These are phyloP conservation scores for Begonia masoniana DNA, from an alignment of 306 rosid species.

Conservation along the genomic window DNA sequence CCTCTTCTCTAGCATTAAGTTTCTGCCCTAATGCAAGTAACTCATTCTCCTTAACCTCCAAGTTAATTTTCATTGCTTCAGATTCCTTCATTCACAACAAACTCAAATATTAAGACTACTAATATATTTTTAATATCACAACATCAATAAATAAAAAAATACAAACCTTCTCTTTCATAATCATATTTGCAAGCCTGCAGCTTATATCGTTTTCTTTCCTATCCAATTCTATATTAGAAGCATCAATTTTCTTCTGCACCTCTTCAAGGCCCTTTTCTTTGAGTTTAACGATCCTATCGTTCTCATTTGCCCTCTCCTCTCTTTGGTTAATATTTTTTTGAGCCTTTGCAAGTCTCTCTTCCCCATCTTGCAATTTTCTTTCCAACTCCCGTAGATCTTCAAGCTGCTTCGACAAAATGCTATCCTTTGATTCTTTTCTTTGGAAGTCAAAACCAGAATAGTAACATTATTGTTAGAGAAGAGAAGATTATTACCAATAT, in stretches of 20 bases:
- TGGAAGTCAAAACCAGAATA: too few species aligned
- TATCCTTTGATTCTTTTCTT: slow-evolving; percentile 54
- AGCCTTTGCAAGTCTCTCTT: slow-evolving; percentile 79
- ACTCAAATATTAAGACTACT: slow-evolving; percentile 9
- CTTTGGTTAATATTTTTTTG: slow-evolving; percentile 81
- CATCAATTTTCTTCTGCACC: slow-evolving; percentile 71
- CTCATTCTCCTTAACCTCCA: slow-evolving; percentile 71
- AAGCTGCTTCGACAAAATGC: slow-evolving; percentile 53
- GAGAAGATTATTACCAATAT: not conserved
- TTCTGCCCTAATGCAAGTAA: slow-evolving; percentile 56
- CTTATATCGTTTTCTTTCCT: slow-evolving; percentile 70
- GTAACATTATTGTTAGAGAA: not conserved
- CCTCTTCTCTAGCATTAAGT: slow-evolving; percentile 64
- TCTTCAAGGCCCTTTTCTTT: slow-evolving; percentile 85
- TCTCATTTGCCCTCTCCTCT: slow-evolving; percentile 88
- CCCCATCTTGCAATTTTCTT: slow-evolving; percentile 81
- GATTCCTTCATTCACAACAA: slow-evolving; percentile 49
- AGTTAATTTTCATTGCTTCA: slow-evolving; percentile 35
- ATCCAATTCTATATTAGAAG: slow-evolving; percentile 36
- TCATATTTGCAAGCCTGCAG: slow-evolving; percentile 49
- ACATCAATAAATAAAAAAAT: too few species aligned
- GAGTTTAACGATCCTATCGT: slow-evolving; percentile 54
- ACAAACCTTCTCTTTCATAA: slow-evolving; percentile 66
- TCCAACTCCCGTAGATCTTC: slow-evolving; percentile 93
- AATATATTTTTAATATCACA: too few species aligned